Evolutionary conservation across 768 basidiomycete species (phyloP), one percentile per base, ranked within the genome.

Genomic region (Lentinula edodes): DNA sequence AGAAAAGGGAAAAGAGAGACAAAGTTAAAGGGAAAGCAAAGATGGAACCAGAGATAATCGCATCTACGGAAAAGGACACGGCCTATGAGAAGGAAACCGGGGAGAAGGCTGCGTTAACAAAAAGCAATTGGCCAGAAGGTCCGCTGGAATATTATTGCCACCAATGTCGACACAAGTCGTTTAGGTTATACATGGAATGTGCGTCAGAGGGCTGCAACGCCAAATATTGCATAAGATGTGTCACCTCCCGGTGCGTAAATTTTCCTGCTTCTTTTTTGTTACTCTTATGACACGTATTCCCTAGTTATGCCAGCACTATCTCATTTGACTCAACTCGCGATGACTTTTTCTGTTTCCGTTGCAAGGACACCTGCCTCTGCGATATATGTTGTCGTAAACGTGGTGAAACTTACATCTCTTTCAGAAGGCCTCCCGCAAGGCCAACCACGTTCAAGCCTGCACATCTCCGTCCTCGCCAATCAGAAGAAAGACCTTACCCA

Each of bases 341-440:
- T 32, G 57, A 65, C 16, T 79, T 78, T 56, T 59, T 65, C 23
- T 86, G 85, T 64, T 84, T 84, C 0, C 64, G 28, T 13, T 86
- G 83, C 65, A 65, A 67, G 3, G 65, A 71, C 10, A 76, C 63
- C 10, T 86, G 84, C 69, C 82, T 79, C 50, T 86, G 84, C 66
- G 78, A 80, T 10, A 0, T 5, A 0, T 85, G 83, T 64, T 72
- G 77, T 13, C 63, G 68, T 32, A 74, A 64, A 61, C 75, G 84
- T 5, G 82, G 83, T 5, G 84, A 82, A 55, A 64, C 67, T 10
- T 84, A 82, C 61, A 60, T 82, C 9, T 70, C 75, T 7, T 69
- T 70, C 64, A 64, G 70, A 48, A 63, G 63, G 1, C 69, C 64
- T 3, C 69, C 28, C 3, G 28, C 69, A 13, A 63, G 68, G 13